A percentile compares a stretch with the other conserved stretches of the same genome.
phyloP scores from a whole-genome alignment of 2,329 filamentous ascomycete species.

The Pyrenophora seminiperda region DNA sequence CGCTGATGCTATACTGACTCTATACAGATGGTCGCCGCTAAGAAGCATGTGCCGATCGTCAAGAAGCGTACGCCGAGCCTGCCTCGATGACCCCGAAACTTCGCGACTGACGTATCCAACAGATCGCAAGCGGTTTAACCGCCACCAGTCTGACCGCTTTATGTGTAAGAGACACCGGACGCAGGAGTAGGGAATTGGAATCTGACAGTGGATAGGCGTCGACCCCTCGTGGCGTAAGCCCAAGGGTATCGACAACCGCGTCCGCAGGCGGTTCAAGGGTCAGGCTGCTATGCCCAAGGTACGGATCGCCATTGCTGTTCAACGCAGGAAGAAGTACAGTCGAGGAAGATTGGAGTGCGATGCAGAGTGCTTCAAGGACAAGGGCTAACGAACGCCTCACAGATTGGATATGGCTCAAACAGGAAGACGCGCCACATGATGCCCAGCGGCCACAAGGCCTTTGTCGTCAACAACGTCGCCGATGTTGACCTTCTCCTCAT shows the following conservation, averaged over 20 bases:
- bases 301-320: conserved; percentile 52
- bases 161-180: conserved; percentile 62
- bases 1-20: conserved; percentile 29
- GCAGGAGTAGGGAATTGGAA: conserved; percentile 14
- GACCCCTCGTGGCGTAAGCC: conserved; percentile 95
- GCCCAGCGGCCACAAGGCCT: conserved; percentile 99
- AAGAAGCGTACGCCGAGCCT: conserved; percentile 90
- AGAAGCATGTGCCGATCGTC: conserved; percentile 99
- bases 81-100: conserved; percentile 31
- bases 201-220: conserved; percentile 57
- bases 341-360: not conserved
- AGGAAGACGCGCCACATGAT: conserved; percentile 99
- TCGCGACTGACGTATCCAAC: conserved; percentile 45
- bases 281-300: conserved; percentile 97
- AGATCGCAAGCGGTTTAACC: conserved; percentile 94
- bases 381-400: conserved; percentile 44
- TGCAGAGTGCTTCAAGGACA: conserved; percentile 3
- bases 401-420: conserved; percentile 99
- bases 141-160: conserved; percentile 98
- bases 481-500: conserved; percentile 98
- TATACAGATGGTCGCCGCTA: conserved; percentile 91
- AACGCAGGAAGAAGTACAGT: not conserved
- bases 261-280: conserved; percentile 96
- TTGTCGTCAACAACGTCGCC: conserved; percentile 94
- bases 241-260: conserved; percentile 99